Evolutionary conservation across 768 basidiomycete genomes (phyloP), one percentile per base, ranked within the genome.

Genomic region (Kwoniella sp.): DNA sequence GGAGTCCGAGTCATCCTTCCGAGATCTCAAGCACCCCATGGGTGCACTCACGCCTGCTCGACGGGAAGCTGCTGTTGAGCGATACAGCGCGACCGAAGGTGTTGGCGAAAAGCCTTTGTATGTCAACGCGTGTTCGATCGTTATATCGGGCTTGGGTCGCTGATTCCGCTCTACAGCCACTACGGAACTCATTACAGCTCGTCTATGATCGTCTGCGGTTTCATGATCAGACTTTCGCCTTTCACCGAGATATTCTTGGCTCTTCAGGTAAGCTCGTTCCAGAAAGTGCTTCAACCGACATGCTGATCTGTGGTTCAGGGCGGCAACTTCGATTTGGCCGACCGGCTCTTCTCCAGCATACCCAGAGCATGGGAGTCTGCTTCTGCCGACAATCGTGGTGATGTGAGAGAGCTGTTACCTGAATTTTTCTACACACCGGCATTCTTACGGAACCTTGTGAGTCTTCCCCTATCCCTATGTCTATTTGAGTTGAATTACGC

Each of bases 191-290:
- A 97, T 76, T 97, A 93, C 74, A 91, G 90, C 74, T 94, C 92
- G 10, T 94, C 92, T 2, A 96, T 96, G 93, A 95, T 92, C 63
- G 90, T 93, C 49, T 94, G 92, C 81, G 92, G 95, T 69, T 96
- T 90, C 81, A 81, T 95, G 70, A 94, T 97, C 58, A 85, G 94
- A 22, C 81, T 94, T 71, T 87, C 88, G 15, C 94, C 94, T 0
- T 97, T 90, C 77, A 94, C 92, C 25, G 87, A 89, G 73, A 94
- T 95, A 88, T 97, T 94, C 84, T 91, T 93, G 81, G 91, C 90
- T 1, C 80, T 96, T 30, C 87, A 87, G 82, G 86, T 85, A 56
- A 64, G 82, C 49, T 40, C 21, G 29, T 7, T 27, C 44, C 15
- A 27, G 24, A 36, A 24, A 3, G 56, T 24, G 26, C 44, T 36